phyloP scores from a whole-genome alignment of 106 monocot species.

The Phalaenopsis aphrodite region DNA sequence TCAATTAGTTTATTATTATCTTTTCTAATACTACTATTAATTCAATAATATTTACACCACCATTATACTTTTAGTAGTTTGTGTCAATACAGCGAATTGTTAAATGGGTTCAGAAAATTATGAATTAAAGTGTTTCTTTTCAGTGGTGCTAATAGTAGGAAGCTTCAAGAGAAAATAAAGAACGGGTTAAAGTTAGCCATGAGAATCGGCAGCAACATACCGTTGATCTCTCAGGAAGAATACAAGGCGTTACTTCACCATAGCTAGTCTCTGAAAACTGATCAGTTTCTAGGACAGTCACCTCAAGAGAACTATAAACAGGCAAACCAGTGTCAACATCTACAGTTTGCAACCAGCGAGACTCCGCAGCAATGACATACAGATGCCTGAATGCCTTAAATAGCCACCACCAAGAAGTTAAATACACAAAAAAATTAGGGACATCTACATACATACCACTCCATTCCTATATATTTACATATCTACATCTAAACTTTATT shows the following conservation, averaged over 20 bases:
- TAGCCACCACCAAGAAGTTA: background rate
- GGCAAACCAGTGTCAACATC: conserved; percentile 95
- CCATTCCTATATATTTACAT: too few relatives aligned
- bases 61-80: background rate
- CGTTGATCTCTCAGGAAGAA: conserved; percentile 82
- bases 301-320: conserved; percentile 87
- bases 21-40: background rate
- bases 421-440: background rate
- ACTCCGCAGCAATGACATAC: conserved; percentile 85
- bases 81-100: background rate
- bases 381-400: conserved; percentile 90
- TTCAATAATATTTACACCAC: background rate
- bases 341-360: conserved; percentile 85
- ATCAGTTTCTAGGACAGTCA: conserved; percentile 64
- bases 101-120: background rate
- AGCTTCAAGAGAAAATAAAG: background rate
- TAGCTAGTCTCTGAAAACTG: conserved; percentile 77
- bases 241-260: conserved; percentile 89
- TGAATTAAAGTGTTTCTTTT: background rate
- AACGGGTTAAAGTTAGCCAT: background rate
- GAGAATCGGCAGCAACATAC: conserved; percentile 36
- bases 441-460: too few relatives aligned
- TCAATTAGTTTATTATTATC: background rate
- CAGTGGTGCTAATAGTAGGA: background rate
- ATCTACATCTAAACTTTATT: too few relatives aligned